phyloP scores from a whole-genome alignment of 2,329 filamentous ascomycete species.

The Colletotrichum higginsianum region DNA sequence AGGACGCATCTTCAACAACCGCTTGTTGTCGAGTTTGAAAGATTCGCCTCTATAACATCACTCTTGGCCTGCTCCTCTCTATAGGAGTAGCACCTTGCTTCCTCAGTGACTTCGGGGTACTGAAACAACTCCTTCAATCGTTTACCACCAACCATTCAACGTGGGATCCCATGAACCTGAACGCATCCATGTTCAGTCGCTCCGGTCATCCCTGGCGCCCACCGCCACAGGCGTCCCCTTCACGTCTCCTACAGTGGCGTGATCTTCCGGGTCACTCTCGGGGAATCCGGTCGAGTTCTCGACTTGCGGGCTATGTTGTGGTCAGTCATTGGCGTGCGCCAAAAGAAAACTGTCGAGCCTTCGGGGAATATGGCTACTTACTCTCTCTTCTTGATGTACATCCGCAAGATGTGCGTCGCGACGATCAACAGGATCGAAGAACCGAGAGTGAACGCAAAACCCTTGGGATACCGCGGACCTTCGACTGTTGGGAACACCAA shows the following conservation, averaged over 20 bases:
- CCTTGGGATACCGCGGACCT: conserved; percentile 59
- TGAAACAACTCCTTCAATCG: background rate
- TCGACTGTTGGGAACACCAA: conserved; percentile 65
- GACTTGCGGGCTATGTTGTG: conserved; percentile 15
- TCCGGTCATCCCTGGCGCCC: conserved; percentile 1
- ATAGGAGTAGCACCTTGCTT: background rate
- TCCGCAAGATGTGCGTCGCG: conserved; percentile 23
- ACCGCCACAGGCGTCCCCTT: conserved; percentile 7
- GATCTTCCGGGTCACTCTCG: conserved; percentile 17
- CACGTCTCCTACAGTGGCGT: background rate
- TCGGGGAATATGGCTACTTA: background rate
- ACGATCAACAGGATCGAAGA: conserved; percentile 29
- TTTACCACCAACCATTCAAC: no score
- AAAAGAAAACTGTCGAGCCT: no score
- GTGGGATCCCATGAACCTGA: no score
- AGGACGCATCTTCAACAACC: no score
- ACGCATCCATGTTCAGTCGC: background rate
- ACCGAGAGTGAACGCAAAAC: conserved; percentile 56
- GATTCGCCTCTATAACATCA: no score
- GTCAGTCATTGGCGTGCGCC: background rate
- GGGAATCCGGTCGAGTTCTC: conserved; percentile 24
- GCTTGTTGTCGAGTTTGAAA: background rate
- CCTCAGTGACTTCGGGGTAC: no score
- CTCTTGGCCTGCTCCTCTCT: background rate
- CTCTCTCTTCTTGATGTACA: conserved; percentile 36